phyloP scores from a whole-genome alignment of 345 rosid genomes.

The Cochlearia excelsa region DNA sequence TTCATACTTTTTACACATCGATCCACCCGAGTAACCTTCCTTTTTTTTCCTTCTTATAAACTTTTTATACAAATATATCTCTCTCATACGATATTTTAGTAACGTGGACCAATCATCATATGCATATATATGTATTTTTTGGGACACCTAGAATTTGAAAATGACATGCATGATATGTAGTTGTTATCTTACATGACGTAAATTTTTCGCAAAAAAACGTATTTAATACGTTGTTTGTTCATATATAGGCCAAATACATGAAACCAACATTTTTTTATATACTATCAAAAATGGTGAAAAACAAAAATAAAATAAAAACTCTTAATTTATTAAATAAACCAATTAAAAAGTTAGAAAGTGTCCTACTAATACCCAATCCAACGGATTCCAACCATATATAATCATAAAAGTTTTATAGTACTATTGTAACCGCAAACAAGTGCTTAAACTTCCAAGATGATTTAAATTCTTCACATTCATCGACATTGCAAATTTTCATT shows the following conservation, averaged over 20 bases:
- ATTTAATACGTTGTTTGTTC: conserved; percentile 28
- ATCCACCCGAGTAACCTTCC: conserved; percentile 63
- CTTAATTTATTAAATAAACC: neutral
- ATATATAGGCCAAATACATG: conserved; percentile 33
- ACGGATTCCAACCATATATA: neutral
- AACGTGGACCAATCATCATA: conserved; percentile 29
- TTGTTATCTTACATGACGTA: conserved; percentile 9
- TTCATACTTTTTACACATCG: conserved; percentile 31
- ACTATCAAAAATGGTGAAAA: conserved; percentile 14
- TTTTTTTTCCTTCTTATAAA: conserved; percentile 17
- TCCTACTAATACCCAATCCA: conserved; percentile 12
- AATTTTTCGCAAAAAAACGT: conserved; percentile 17
- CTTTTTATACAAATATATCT: neutral
- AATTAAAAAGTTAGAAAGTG: conserved; percentile 13
- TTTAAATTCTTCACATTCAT: too few relatives aligned
- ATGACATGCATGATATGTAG: conserved; percentile 24
- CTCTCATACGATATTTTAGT: conserved; percentile 11
- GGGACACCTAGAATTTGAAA: conserved; percentile 27
- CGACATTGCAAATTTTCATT: too few relatives aligned
- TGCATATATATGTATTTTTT: neutral
- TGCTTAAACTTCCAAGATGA: too few relatives aligned
- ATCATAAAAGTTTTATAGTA: neutral
- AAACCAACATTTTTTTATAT: conserved; percentile 22
- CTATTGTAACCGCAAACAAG: too few relatives aligned
- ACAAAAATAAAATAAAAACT: conserved; percentile 9